Evolutionary conservation across 768 basidiomycete genomes (phyloP).

Genomic region (Lactarius akahatsu): DNA sequence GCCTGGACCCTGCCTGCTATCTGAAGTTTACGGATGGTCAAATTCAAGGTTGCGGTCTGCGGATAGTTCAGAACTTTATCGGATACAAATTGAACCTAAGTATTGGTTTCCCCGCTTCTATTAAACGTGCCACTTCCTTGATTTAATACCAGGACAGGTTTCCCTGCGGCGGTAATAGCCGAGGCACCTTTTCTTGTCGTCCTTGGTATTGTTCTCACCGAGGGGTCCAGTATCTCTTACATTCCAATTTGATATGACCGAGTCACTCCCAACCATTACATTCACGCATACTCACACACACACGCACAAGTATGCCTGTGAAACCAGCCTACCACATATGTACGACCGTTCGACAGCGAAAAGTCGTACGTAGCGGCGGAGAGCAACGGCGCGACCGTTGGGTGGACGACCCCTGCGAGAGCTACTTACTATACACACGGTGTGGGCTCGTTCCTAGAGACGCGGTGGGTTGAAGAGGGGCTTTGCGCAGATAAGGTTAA

Average conservation of each 20-base stretch:
- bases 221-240: neutral
- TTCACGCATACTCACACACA: neutral
- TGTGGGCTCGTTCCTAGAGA: neutral
- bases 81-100: slow-evolving; percentile 24
- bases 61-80: slow-evolving; percentile 12
- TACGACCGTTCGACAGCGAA: slow-evolving; percentile 20
- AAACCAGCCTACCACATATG: slow-evolving; percentile 3
- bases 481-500: slow-evolving; percentile 10
- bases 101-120: slow-evolving; percentile 7
- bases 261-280: neutral
- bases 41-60: slow-evolving; percentile 2
- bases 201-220: slow-evolving; percentile 14
- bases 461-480: neutral
- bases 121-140: slow-evolving; percentile 20
- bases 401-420: neutral
- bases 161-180: neutral
- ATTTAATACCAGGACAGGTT: slow-evolving; percentile 12
- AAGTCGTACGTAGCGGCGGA: neutral
- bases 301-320: slow-evolving; percentile 2
- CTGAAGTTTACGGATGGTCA: neutral
- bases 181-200: slow-evolving; percentile 8
- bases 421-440: neutral
- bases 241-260: slow-evolving; percentile 15
- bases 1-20: neutral
- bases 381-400: slow-evolving; percentile 8